Base-by-base conservation (phyloP, 768 basidiomycete species). In the Lactarius tabidus region DNA sequence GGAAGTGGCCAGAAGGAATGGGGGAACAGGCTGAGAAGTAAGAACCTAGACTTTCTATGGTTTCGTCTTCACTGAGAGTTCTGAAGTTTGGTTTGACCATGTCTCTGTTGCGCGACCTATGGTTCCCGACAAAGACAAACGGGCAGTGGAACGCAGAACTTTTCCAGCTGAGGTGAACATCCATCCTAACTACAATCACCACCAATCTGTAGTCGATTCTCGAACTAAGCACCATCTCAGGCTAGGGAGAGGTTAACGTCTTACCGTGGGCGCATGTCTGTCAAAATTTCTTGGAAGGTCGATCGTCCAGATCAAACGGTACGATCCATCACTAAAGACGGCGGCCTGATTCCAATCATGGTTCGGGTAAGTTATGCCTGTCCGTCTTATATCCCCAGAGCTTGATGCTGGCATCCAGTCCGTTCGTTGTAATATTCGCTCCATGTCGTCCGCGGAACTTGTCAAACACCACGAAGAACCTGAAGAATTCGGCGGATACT, bases 401-500 rank as follows among this genome's bases (percentile, higher is more conserved):
- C 61, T 58, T 61, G 15, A 48, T 14, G 43, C 0, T 17, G 52
- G 33, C 15, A 29, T 51, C 43, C 68, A 97, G 92, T 98, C 96
- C 10, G 87, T 86, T 26, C 82, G 96, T 64, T 99, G 97, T 74
- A 97, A 98, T 75, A 77, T 98, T n/a, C 87, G 88, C 53, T 82
- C 82, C 38, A 82, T 97, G 76, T 85, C 93, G 2, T 91, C 96
- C 10, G 84, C 89, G 10, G 89, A 93, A 54, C 87, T 99, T 53
- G 93, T 98, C 62, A 79, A 80, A 62, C 88, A 89, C 67, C 90
- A 96, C 74, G 97, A 99, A 81, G 97, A 99, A 72, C 88, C 97
- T 1, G 94, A 97, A 78, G 97, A 98, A 76, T 98, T 98, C 72
- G 97, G 97, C 59, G 97, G 96, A 33, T 98, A 99, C 78, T 99